These are phyloP conservation scores for Dryas alaskensis DNA, from an alignment of 306 rosid species.

Conservation along the genomic window DNA sequence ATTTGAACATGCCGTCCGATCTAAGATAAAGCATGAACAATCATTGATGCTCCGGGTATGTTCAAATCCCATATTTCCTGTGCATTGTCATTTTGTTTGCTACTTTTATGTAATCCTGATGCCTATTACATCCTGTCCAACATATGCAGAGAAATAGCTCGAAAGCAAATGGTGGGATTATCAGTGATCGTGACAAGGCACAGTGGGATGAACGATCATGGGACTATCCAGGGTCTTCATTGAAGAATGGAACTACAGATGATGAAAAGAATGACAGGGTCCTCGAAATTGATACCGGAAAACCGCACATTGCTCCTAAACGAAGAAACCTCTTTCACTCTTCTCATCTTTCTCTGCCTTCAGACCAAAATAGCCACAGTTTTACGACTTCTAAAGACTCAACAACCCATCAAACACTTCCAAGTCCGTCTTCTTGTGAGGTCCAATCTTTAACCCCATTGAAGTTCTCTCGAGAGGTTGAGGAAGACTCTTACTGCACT, in stretches of 20 bases:
- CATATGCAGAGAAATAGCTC: slow-evolving; percentile 58
- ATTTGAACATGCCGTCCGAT: slow-evolving; percentile 53
- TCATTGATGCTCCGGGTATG: slow-evolving; percentile 46
- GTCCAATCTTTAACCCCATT: slow-evolving; percentile 46
- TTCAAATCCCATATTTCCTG: neutral
- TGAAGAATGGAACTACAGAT: slow-evolving; percentile 29
- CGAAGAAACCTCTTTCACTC: slow-evolving; percentile 50
- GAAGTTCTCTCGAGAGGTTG: slow-evolving; percentile 39
- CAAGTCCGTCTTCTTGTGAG: slow-evolving; percentile 46
- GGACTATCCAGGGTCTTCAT: slow-evolving; percentile 37
- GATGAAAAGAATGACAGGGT: slow-evolving; percentile 45
- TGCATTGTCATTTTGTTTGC: neutral
- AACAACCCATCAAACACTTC: slow-evolving; percentile 46
- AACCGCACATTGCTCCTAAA: slow-evolving; percentile 33
- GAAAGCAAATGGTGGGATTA: slow-evolving; percentile 36
- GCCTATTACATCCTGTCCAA: neutral
- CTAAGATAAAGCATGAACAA: slow-evolving; percentile 56
- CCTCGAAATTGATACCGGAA: slow-evolving; percentile 55
- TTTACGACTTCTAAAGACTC: slow-evolving; percentile 55
- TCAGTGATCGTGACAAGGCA: slow-evolving; percentile 27
- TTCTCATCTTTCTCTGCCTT: slow-evolving; percentile 24
- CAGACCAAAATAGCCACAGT: slow-evolving; percentile 49
- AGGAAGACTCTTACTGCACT: slow-evolving; percentile 61
- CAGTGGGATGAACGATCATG: slow-evolving; percentile 36
- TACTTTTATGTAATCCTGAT: neutral